phyloP scores from a whole-genome alignment of 306 rosid genomes.

The Fragaria iinumae region DNA sequence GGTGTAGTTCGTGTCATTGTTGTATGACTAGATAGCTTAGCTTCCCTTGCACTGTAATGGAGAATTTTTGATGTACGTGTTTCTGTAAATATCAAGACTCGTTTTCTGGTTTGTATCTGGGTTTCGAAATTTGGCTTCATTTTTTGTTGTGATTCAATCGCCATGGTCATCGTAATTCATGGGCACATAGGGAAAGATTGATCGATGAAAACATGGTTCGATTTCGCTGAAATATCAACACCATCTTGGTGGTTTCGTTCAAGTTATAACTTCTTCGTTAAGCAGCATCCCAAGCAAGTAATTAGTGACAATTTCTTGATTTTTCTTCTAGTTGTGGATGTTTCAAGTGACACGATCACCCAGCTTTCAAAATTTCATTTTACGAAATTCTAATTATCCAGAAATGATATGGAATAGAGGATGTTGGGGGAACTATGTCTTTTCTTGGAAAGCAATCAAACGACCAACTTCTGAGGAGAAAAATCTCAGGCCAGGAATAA shows the following conservation, averaged over 20 bases:
- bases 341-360: not conserved
- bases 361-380: not conserved
- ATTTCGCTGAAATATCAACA: not conserved
- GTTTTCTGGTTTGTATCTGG: conserved; percentile 1
- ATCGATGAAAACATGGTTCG: not conserved
- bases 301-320: not conserved
- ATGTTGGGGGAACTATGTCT: not conserved
- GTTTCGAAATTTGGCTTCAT: not conserved
- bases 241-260: not conserved
- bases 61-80: not conserved
- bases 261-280: not conserved
- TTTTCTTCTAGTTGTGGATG: not conserved
- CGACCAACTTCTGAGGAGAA: not conserved
- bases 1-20: not conserved
- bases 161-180: not conserved
- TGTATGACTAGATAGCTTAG: not conserved
- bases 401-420: not conserved
- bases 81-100: not conserved
- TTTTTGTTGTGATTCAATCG: not conserved
- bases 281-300: not conserved
- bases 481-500: not conserved
- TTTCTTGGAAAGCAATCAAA: not conserved
- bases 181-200: not conserved
- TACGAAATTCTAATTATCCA: not conserved
- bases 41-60: not conserved